These are phyloP conservation scores for Achaetomium macrosporum DNA, from an alignment of 2,329 filamentous ascomycete species.

Conservation along the genomic window DNA sequence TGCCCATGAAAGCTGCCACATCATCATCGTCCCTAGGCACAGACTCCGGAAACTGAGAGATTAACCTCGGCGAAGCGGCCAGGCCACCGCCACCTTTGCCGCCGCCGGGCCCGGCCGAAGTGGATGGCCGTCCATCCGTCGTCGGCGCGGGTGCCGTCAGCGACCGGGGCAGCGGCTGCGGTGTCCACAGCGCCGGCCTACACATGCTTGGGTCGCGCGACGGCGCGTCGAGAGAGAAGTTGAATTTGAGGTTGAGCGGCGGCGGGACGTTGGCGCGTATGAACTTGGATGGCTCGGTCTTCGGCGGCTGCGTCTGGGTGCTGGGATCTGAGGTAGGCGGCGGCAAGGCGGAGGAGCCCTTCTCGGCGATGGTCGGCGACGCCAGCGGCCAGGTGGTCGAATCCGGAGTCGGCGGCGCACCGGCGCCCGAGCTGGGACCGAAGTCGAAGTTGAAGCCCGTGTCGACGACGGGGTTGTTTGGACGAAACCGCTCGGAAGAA, in stretches of 20 bases:
- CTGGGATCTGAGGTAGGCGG: not conserved
- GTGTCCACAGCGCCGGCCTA: conserved; percentile 14
- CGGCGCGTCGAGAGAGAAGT: conserved; percentile 23
- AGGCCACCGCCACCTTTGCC: conserved; percentile 3
- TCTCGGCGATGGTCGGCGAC: conserved; percentile 10
- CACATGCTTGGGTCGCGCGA: conserved; percentile 19
- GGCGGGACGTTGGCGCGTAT: conserved; percentile 19
- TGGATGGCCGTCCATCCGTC: conserved; percentile 18
- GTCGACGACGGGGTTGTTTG: conserved; percentile 17
- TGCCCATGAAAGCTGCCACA: conserved; percentile 20
- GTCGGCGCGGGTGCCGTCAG: not conserved
- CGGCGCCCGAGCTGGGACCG: conserved; percentile 9
- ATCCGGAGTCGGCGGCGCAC: conserved; percentile 20
- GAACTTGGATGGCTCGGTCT: conserved; percentile 3
- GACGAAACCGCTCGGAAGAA: conserved; percentile 2
- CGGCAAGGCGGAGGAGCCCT: not conserved
- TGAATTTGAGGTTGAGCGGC: conserved; percentile 24
- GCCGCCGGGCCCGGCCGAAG: conserved; percentile 11
- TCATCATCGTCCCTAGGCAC: not conserved
- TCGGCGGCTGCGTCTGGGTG: not conserved
- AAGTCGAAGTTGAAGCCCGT: conserved; percentile 27
- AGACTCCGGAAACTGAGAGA: conserved; percentile 13
- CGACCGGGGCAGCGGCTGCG: conserved; percentile 16
- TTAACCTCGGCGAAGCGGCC: conserved; percentile 13
- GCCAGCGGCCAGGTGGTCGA: conserved; percentile 21